Conservation (phyloP, 2,329 filamentous ascomycete species). For the Trichoderma citrinoviride region DNA sequence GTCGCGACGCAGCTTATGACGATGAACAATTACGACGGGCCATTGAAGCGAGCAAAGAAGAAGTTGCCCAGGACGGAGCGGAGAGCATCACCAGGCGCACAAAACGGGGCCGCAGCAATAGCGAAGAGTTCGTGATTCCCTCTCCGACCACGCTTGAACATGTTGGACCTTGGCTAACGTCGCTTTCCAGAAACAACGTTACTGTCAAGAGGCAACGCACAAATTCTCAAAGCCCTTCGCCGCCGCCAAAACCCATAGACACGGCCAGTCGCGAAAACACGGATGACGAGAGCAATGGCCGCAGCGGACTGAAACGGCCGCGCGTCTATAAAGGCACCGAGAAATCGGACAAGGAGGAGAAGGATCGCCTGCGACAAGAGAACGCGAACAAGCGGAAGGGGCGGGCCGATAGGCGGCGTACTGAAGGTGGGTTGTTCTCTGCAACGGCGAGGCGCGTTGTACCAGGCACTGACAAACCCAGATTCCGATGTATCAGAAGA, state of each 20-base stretch:
- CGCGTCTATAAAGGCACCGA: constrained; percentile 61
- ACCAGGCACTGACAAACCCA: constrained; percentile 33
- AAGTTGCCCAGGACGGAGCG: constrained; percentile 51
- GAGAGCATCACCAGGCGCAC: constrained; percentile 62
- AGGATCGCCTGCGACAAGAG: constrained; percentile 70
- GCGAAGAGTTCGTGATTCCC: constrained; percentile 76
- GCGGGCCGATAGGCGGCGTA: constrained; percentile 74
- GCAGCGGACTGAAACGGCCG: constrained; percentile 58
- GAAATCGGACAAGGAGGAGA: constrained; percentile 67
- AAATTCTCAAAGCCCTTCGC: constrained; percentile 68
- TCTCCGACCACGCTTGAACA: background rate
- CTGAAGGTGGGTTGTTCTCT: constrained; percentile 61
- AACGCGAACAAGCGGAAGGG: constrained; percentile 77
- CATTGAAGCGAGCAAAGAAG: constrained; percentile 92
- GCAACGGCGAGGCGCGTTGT: background rate
- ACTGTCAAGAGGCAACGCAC: constrained; percentile 81
- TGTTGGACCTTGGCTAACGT: background rate
- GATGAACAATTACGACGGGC: constrained; percentile 86
- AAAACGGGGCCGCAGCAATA: constrained; percentile 86
- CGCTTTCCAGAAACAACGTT: constrained; percentile 61
- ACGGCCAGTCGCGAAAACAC: constrained; percentile 59
- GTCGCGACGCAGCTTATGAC: constrained; percentile 89
- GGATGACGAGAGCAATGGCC: constrained; percentile 61
- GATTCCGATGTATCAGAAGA: constrained; percentile 75
- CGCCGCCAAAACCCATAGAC: constrained; percentile 47